Base-by-base conservation (phyloP, 2,329 filamentous ascomycete genomes). In the Aspergillus tubingensis region DNA sequence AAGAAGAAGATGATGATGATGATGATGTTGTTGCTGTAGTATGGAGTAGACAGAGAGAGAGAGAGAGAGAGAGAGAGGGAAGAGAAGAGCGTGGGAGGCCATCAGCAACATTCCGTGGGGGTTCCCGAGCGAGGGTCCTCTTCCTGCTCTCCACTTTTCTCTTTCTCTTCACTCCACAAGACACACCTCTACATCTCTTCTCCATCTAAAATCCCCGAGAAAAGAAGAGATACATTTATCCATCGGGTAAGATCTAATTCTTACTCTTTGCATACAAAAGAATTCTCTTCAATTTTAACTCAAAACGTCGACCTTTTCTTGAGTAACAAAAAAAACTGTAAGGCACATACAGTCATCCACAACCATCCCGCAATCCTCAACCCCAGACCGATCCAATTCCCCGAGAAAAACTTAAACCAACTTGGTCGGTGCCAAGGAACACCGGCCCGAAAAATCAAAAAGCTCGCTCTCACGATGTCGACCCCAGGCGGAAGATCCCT, bases 71-170 rank as follows among this genome's bases (percentile, higher is more conserved):
- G 38, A 58, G 32, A 47, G 50, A 56, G 23, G 4, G 41, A 56
- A 58, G 48, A 57, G 59, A 41, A 32, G 27, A 50, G 30, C 47
- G 47, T 50, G 47, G 47, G 47, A 27, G 32, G 32, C 32, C 32
- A 36, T 50, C 30, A 30, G 27, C 27, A 25, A 1, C 5, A 27
- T 32, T 25, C 27, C 17, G 15, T 11, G 23, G 15, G 10, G 23
- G 25, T 50, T 25, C 25, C 44, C 23, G 25, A 27, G 47, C 21
- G 17, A 17, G 41, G 41, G 17, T 44, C 21, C 41, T 21, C 17
- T 44, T 23, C 19, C 10, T 11, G 21, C 2, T 11, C 39, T 21
- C 41, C 21, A 21, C 41, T 21, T 11, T n/a, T 21, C 21, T 21
- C 41, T 11, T 21, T 30, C 10, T 30, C 10, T 30, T 10, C 10